Conservation (phyloP, 352 stramenopile species). For the Globisporangium cystogenes region DNA sequence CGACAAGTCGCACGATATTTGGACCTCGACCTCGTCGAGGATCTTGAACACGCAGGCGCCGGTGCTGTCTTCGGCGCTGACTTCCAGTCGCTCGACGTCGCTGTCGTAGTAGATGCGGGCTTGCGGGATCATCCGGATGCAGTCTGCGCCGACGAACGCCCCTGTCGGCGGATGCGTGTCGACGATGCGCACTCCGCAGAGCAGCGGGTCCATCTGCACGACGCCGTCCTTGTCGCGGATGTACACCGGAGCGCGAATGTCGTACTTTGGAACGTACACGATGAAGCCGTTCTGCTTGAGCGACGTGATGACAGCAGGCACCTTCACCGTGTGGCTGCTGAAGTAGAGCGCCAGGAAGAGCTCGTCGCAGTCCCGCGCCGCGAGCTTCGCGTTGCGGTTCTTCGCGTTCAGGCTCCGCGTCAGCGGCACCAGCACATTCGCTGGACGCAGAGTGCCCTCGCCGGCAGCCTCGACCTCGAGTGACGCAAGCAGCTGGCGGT, state of each 20-base stretch:
- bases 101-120: slow-evolving; percentile 28
- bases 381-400: slow-evolving; percentile 87
- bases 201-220: slow-evolving; percentile 78
- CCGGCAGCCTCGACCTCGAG: slow-evolving; percentile 15
- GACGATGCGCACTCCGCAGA: slow-evolving; percentile 65
- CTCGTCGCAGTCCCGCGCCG: slow-evolving; percentile 84
- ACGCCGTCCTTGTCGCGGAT: slow-evolving; percentile 81
- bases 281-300: slow-evolving; percentile 92
- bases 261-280: slow-evolving; percentile 91
- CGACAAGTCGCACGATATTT: slow-evolving; percentile 73
- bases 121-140: slow-evolving; percentile 62
- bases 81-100: slow-evolving; percentile 20
- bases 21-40: slow-evolving; percentile 71
- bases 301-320: slow-evolving; percentile 84
- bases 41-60: slow-evolving; percentile 46
- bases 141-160: slow-evolving; percentile 48
- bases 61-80: slow-evolving; percentile 18
- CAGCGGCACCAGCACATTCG: slow-evolving; percentile 67
- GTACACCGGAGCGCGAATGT: slow-evolving; percentile 89
- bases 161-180: slow-evolving; percentile 52
- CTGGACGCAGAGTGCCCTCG: slow-evolving; percentile 9
- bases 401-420: slow-evolving; percentile 88
- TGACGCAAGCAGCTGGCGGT: slow-evolving; percentile 79
- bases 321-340: slow-evolving; percentile 77
- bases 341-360: slow-evolving; percentile 94